phyloP scores from a whole-genome alignment of 1,284 basidiomycete species.

The Trichosporon sp. region DNA sequence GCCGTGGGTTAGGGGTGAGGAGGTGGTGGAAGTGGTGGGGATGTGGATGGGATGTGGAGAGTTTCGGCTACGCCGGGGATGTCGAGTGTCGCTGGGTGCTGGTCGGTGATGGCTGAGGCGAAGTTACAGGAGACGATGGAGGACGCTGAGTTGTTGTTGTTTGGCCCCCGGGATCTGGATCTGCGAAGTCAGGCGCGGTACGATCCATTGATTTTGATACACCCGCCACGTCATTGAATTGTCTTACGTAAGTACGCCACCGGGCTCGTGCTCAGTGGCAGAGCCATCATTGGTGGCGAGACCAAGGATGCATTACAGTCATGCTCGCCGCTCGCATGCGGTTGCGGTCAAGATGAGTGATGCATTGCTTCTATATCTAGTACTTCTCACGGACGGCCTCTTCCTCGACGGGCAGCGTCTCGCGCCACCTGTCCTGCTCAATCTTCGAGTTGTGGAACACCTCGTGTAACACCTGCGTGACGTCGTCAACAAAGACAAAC shows the following conservation, averaged over 20 bases:
- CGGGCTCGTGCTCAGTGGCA: not conserved
- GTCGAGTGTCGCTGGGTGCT: not conserved
- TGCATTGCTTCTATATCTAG: conserved; percentile 22
- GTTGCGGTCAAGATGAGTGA: conserved; percentile 9
- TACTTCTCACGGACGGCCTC: conserved; percentile 36
- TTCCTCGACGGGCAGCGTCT: conserved; percentile 57
- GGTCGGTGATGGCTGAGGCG: not conserved
- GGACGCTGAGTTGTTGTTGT: not conserved
- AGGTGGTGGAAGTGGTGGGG: not conserved
- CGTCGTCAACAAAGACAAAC: conserved; percentile 88
- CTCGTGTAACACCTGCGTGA: conserved; percentile 80
- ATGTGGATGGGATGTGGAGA: not conserved
- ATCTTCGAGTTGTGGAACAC: conserved; percentile 71
- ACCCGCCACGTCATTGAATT: not conserved
- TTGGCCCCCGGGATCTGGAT: not conserved
- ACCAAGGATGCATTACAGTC: not conserved
- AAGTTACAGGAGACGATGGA: not conserved
- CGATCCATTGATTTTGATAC: conserved; percentile 1
- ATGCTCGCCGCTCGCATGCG: not conserved
- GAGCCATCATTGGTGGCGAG: not conserved
- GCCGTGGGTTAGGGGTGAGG: not conserved
- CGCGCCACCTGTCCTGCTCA: conserved; percentile 67
- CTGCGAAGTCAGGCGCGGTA: conserved; percentile 5
- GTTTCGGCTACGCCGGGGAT: not conserved
- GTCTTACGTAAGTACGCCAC: not conserved